Percentiles rank a stretch among this genome's conserved stretches.
phyloP scores from a whole-genome alignment of 2,329 filamentous ascomycete genomes.

The Aspergillus tanneri region DNA sequence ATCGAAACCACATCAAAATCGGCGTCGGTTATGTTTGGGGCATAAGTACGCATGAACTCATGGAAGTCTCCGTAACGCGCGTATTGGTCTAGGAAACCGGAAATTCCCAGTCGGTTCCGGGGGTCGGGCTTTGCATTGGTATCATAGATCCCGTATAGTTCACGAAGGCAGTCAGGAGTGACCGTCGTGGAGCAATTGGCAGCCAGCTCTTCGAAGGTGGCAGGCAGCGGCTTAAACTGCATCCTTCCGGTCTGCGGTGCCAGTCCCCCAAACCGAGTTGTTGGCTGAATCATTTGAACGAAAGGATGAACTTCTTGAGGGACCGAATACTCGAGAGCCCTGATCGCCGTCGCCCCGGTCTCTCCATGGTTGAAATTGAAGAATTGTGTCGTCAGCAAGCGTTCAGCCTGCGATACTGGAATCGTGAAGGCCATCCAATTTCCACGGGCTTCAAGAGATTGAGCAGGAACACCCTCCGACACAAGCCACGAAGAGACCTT shows the following conservation, averaged over 20 bases:
- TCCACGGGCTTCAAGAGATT: constrained; percentile 51
- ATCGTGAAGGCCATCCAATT: constrained; percentile 62
- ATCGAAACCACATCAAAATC: constrained; percentile 60
- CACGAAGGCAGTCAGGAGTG: constrained; percentile 51
- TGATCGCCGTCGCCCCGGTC: constrained; percentile 48
- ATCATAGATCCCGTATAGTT: constrained; percentile 49
- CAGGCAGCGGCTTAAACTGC: constrained; percentile 17
- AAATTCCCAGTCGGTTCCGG: constrained; percentile 46
- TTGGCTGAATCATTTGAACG: constrained; percentile 65
- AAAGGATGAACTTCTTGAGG: constrained; percentile 55
- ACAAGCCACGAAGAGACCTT: constrained; percentile 58
- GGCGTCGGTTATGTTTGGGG: constrained; percentile 51
- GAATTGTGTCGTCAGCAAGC: constrained; percentile 59
- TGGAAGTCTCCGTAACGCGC: constrained; percentile 57
- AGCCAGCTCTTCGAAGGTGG: constrained; percentile 21
- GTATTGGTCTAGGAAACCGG: constrained; percentile 53
- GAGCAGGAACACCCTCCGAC: constrained; percentile 48
- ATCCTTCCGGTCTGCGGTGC: constrained; percentile 43
- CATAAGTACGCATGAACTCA: constrained; percentile 56
- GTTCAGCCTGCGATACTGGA: constrained; percentile 48
- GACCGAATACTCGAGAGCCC: constrained; percentile 61
- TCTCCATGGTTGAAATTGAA: constrained; percentile 53
- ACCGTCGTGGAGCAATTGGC: constrained; percentile 43
- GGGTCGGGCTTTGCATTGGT: constrained; percentile 30
- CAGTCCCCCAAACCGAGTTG: constrained; percentile 60